A percentile compares a stretch with the other conserved stretches of the same genome.
phyloP scores from a whole-genome alignment of 306 rosid genomes.

The Rubus idaeus region DNA sequence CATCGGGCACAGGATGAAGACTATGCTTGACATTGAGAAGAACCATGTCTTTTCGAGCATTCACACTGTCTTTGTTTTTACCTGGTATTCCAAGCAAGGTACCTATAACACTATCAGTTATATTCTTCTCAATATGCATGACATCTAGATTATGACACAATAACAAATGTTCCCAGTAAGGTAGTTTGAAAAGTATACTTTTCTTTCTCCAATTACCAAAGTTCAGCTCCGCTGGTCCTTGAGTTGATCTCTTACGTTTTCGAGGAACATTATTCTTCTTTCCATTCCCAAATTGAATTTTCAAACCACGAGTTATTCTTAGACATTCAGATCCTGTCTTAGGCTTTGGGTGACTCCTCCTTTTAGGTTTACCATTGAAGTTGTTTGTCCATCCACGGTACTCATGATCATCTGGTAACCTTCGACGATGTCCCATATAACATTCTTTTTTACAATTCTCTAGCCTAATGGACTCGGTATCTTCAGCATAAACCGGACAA shows the following conservation, averaged over 20 bases:
- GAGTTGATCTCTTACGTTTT: not conserved
- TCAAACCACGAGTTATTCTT: not conserved
- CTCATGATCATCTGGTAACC: not conserved
- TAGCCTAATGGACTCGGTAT: not conserved
- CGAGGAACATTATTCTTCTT: not conserved
- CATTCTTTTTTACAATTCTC: not conserved
- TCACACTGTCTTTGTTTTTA: not conserved
- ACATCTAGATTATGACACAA: not conserved
- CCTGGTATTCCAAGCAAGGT: not conserved
- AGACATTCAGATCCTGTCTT: not conserved
- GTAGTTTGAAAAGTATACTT: not conserved
- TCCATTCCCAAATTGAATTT: not conserved
- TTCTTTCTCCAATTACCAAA: not conserved
- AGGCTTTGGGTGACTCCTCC: not conserved
- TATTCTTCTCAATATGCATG: not conserved
- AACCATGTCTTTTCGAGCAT: not conserved
- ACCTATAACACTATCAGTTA: not conserved
- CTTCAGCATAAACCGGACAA: not conserved
- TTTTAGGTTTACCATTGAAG: not conserved
- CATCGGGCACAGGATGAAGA: not conserved
- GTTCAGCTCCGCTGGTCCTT: not conserved
- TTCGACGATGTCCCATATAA: not conserved
- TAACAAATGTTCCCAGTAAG: not conserved
- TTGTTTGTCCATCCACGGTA: not conserved
- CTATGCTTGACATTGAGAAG: not conserved